Percentiles rank a stretch among this genome's conserved stretches.
Conservation (phyloP, 2,329 filamentous ascomycete species). For the Talaromyces pinophilus region DNA sequence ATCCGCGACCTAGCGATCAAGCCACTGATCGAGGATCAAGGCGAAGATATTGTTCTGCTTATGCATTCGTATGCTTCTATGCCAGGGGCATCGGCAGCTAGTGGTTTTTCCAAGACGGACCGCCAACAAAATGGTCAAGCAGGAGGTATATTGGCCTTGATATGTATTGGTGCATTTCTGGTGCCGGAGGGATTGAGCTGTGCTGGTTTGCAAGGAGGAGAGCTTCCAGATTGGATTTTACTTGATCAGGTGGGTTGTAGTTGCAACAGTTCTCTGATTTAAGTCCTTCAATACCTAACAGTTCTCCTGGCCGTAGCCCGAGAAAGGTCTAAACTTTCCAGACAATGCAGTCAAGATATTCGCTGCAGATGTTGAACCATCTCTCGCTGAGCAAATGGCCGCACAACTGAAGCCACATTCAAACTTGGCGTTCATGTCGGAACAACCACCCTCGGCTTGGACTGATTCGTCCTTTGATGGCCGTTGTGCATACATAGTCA, state of each 20-base stretch:
- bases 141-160: constrained; percentile 36
- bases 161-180: constrained; percentile 40
- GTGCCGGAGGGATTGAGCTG: constrained; percentile 37
- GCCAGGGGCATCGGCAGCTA: constrained; percentile 33
- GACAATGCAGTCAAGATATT: constrained; percentile 10
- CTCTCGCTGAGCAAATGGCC: constrained; percentile 11
- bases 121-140: constrained; percentile 31
- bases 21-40: constrained; percentile 29
- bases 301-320: background rate
- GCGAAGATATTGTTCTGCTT: constrained; percentile 32
- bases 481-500: constrained; percentile 30
- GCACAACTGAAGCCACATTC: constrained; percentile 29
- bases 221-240: constrained; percentile 30
- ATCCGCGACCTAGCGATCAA: constrained; percentile 27
- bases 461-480: constrained; percentile 27
- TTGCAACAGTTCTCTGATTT: background rate
- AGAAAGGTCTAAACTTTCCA: background rate
- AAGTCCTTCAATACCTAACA: background rate
- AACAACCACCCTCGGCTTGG: constrained; percentile 32
- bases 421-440: constrained; percentile 28
- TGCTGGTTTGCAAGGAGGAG: constrained; percentile 29
- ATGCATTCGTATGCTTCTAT: constrained; percentile 40
- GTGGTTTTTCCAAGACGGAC: constrained; percentile 29
- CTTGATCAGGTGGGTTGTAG: constrained; percentile 28
- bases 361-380: constrained; percentile 15